Evolutionary conservation across 192 early-diverging fungal species (phyloP), one percentile per base, ranked within the genome.

Genomic region (Rhizophagus prolifer): DNA sequence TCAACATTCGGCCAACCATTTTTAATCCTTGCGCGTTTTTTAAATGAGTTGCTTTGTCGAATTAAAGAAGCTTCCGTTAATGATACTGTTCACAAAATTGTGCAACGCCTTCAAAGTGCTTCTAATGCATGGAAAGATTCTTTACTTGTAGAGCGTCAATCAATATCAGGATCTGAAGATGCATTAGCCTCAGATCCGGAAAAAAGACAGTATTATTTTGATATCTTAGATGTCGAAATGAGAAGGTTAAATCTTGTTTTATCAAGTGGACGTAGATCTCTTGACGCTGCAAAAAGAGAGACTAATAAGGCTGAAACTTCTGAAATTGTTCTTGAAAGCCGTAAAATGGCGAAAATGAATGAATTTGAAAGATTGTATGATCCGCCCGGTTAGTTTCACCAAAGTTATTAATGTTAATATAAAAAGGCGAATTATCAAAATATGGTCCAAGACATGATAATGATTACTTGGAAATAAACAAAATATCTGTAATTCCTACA

Each of bases 401-500:
- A 4, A 25, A 2, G 21, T 67, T 12, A 26, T 25, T 10, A 69
- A 47, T 23, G 16, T 34, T 34, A 0, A n/a, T n/a, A n/a, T n/a
- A 38, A 54, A 54, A 44, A 54, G 87, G 87, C 0, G 50, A 70
- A 2, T 72, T 86, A 1, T 86, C 85, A 2, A 21, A 47, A 25
- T 4, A 78, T n/a, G 85, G 85, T 0, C 81, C 73, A 3, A 73
- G 87, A 2, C 88, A 91, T 68, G 87, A 88, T 80, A 91, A 91
- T 75, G 88, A 91, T 70, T 31, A 34, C 9, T 2, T 54, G 16
- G 80, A 85, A 13, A 84, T 91, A 58, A 23, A 70, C 4, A 59
- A 85, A 6, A 86, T 91, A 58, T 64, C 65, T 1, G 74, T 91
- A 12, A 80, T 90, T 13, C 90, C 90, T 12, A 89, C 90, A 8